Percentiles rank a stretch among this genome's conserved stretches.
phyloP scores from a whole-genome alignment of 257 asterid species.

The Ocimum tenuiflorum region DNA sequence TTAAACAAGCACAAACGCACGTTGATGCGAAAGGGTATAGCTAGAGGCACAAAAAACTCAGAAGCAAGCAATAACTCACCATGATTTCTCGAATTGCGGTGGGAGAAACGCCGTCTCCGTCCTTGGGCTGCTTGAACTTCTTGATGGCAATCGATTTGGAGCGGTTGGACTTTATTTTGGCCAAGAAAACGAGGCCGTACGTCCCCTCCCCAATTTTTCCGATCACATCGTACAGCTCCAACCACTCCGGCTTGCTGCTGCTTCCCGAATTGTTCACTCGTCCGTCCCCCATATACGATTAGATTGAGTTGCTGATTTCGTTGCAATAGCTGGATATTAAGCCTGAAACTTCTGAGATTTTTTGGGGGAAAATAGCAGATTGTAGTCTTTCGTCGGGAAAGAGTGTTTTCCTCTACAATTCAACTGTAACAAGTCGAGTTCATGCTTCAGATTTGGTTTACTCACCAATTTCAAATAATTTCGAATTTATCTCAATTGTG shows the following conservation, averaged over 20 bases:
- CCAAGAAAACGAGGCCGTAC: conserved; percentile 84
- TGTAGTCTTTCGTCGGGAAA: background rate
- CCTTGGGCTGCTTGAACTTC: conserved; percentile 96
- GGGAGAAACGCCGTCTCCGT: conserved; percentile 96
- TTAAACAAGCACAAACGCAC: background rate
- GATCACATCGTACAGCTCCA: conserved; percentile 82
- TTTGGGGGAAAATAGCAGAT: background rate
- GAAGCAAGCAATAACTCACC: conserved; percentile 32
- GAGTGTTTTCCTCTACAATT: background rate
- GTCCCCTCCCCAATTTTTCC: conserved; percentile 98
- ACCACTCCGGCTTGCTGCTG: conserved; percentile 80
- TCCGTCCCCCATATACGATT: conserved; percentile 43
- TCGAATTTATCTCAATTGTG: too few relatives aligned
- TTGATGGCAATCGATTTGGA: conserved; percentile 82
- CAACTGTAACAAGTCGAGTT: background rate
- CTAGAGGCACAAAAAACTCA: too few relatives aligned
- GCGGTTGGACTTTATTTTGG: conserved; percentile 71
- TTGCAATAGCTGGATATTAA: background rate
- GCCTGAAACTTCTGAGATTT: background rate
- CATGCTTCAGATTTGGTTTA: too few relatives aligned
- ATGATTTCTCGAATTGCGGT: conserved; percentile 98
- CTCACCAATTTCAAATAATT: too few relatives aligned
- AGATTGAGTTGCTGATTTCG: background rate
- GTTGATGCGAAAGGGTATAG: background rate
- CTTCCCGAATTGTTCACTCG: conserved; percentile 35